Conservation (phyloP, 2,329 filamentous ascomycete genomes). For the Botryotinia globosa region DNA sequence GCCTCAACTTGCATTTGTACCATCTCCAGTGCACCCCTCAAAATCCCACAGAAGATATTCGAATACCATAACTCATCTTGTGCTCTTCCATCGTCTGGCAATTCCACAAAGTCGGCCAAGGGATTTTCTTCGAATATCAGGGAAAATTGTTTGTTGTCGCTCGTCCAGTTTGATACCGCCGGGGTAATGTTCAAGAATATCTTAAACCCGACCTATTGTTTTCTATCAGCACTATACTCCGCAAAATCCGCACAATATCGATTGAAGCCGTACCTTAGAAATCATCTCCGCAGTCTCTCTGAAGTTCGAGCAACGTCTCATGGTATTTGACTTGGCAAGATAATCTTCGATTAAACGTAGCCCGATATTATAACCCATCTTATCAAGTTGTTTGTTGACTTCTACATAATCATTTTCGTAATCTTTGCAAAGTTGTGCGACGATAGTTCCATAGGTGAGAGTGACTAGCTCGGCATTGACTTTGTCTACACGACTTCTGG, state of each 20-base stretch:
- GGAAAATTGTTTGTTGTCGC: slow-evolving; percentile 94
- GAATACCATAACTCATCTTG: slow-evolving; percentile 99
- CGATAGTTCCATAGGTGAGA: slow-evolving; percentile 95
- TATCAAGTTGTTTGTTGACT: slow-evolving; percentile 96
- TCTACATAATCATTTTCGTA: slow-evolving; percentile 91
- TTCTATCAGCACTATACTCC: not conserved
- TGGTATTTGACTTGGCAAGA: slow-evolving; percentile 87
- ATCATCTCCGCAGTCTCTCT: slow-evolving; percentile 97
- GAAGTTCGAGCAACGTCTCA: slow-evolving; percentile 87
- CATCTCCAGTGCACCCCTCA: slow-evolving; percentile 93
- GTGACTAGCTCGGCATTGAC: slow-evolving; percentile 97
- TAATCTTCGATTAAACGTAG: slow-evolving; percentile 96
- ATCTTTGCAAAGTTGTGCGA: slow-evolving; percentile 94
- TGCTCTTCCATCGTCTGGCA: slow-evolving; percentile 90
- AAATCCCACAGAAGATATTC: slow-evolving; percentile 91
- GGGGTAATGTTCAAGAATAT: slow-evolving; percentile 98
- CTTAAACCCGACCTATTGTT: slow-evolving; percentile 84
- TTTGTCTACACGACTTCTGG: slow-evolving; percentile 90
- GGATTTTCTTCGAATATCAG: slow-evolving; percentile 97
- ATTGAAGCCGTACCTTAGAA: slow-evolving; percentile 61
- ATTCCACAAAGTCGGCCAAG: slow-evolving; percentile 92
- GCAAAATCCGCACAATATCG: not conserved
- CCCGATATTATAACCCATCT: slow-evolving; percentile 99
- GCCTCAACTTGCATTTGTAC: slow-evolving; percentile 99
- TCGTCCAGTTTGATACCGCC: slow-evolving; percentile 91